phyloP scores from a whole-genome alignment of 1,284 basidiomycete genomes.

The Coriolopsis trogii region DNA sequence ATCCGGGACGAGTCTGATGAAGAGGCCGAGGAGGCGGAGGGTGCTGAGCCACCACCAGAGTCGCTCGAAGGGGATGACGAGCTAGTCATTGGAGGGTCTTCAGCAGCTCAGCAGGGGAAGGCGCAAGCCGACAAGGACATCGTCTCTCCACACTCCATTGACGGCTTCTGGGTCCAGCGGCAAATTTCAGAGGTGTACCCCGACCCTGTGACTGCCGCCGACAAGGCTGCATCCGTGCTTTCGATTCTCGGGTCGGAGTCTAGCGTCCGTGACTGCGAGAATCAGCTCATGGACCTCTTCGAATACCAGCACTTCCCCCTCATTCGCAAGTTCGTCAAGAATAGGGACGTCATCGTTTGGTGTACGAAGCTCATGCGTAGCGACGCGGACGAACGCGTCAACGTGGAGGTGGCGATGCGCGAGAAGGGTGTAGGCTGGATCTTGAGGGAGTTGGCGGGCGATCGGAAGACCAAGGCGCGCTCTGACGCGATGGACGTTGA shows the following conservation, averaged over 20 bases:
- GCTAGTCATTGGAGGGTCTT: constrained; percentile 72
- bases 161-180: constrained; percentile 98
- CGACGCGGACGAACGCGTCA: constrained; percentile 88
- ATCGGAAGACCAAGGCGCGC: constrained; percentile 60
- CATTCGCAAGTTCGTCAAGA: constrained; percentile 91
- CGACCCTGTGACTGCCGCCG: constrained; percentile 92
- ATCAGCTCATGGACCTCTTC: constrained; percentile 96
- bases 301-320: constrained; percentile 94
- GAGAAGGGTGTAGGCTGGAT: constrained; percentile 98
- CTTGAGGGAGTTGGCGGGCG: constrained; percentile 83
- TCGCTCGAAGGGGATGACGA: constrained; percentile 60
- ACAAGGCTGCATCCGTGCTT: constrained; percentile 88
- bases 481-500: constrained; percentile 84
- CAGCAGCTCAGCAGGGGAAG: constrained; percentile 46
- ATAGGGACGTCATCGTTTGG: constrained; percentile 97
- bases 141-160: constrained; percentile 89
- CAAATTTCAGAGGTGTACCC: constrained; percentile 90
- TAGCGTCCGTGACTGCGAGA: constrained; percentile 92
- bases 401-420: constrained; percentile 97
- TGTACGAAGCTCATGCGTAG: constrained; percentile 95
- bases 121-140: constrained; percentile 74
- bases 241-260: constrained; percentile 90
- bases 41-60: constrained; percentile 44
- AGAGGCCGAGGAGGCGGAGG: constrained; percentile 69
- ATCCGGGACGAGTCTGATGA: constrained; percentile 80